Conservation (phyloP, 495 filamentous ascomycete genomes). For the Xylaria grammica region DNA sequence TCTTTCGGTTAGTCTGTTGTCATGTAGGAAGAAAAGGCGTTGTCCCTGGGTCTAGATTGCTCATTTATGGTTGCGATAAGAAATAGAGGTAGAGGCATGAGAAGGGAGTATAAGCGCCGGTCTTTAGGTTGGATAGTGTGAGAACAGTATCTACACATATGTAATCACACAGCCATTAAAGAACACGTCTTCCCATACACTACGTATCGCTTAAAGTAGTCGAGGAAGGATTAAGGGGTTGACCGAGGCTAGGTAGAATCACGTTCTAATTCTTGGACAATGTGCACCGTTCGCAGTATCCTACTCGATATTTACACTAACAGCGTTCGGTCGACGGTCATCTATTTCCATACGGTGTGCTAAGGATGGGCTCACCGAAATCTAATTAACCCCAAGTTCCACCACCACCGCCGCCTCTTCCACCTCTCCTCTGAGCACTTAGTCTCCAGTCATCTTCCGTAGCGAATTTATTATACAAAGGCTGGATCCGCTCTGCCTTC, state of each 20-base stretch:
- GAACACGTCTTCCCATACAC: too few species aligned
- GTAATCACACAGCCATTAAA: too few species aligned
- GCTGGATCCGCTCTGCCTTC: conserved; percentile 92
- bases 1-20: too few species aligned
- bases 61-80: too few species aligned
- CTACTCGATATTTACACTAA: neutral
- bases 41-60: too few species aligned
- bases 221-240: neutral
- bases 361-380: neutral
- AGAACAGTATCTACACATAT: too few species aligned
- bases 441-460: conserved; percentile 93
- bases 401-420: conserved; percentile 87
- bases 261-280: neutral
- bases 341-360: too few species aligned
- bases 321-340: neutral
- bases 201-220: neutral
- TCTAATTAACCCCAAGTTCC: conserved; percentile 82
- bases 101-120: too few species aligned
- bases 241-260: neutral
- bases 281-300: neutral
- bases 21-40: too few species aligned
- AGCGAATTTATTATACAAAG: conserved; percentile 86
- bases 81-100: too few species aligned
- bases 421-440: conserved; percentile 84
- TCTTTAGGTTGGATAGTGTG: too few species aligned